A percentile compares a stretch with the other conserved stretches of the same genome.
Conservation (phyloP, 1,284 basidiomycete species). For the Agaricales sp. region DNA sequence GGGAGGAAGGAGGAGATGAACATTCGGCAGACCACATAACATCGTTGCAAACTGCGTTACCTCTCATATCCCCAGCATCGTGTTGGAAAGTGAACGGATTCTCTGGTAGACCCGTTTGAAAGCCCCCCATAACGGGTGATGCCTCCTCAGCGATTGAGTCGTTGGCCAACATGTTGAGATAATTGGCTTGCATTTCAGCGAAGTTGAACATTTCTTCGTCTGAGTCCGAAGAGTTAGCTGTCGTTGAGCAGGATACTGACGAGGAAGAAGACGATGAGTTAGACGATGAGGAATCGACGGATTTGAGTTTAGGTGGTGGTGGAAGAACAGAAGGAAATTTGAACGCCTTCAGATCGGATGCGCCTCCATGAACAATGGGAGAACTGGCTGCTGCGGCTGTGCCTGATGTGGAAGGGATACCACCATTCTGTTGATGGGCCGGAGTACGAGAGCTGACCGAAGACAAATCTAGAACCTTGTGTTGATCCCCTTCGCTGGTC, state of each 20-base stretch:
- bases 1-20: not conserved
- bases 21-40: not conserved
- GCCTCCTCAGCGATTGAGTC: not conserved
- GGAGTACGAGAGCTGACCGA: not conserved
- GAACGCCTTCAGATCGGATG: not conserved
- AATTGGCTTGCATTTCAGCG: not conserved
- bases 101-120: not conserved
- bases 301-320: slow-evolving; percentile 1
- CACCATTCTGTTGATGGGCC: not conserved
- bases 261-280: not conserved
- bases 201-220: not conserved
- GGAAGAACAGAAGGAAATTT: not conserved
- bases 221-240: not conserved
- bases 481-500: not conserved
- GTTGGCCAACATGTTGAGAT: not conserved
- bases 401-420: not conserved
- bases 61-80: not conserved
- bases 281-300: not conserved
- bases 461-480: not conserved
- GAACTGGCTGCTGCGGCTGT: not conserved
- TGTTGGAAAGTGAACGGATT: not conserved
- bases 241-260: not conserved
- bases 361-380: not conserved
- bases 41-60: not conserved
- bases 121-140: not conserved